Evolutionary conservation across 139 green algal genomes (phyloP).

Genomic region (Volvox reticuliferus): DNA sequence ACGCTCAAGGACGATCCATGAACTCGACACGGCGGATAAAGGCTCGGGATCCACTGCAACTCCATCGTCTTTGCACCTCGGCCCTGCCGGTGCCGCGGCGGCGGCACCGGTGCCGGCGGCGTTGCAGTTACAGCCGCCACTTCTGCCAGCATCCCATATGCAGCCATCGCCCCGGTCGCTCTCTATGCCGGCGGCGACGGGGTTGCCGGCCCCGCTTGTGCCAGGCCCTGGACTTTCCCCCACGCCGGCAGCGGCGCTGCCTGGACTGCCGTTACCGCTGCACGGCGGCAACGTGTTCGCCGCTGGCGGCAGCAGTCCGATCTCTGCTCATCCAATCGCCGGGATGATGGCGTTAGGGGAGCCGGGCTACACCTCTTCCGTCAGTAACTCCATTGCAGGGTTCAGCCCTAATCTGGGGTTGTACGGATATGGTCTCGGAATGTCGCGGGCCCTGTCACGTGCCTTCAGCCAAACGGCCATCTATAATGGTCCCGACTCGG

Average conservation of each 20-base stretch:
- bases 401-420: not conserved
- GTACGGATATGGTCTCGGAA: not conserved
- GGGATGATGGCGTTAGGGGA: not conserved
- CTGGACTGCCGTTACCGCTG: not conserved
- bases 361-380: not conserved
- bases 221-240: not conserved
- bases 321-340: not conserved
- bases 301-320: not conserved
- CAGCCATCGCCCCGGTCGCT: not conserved
- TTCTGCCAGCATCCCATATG: not conserved
- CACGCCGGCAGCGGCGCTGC: not conserved
- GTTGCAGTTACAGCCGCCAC: not conserved
- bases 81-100: not conserved
- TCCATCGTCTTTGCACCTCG: not conserved
- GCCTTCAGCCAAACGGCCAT: constrained; percentile 18
- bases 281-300: not conserved
- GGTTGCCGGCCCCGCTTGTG: not conserved
- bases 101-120: no score
- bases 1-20: not conserved
- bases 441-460: not conserved
- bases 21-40: not conserved
- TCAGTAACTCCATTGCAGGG: not conserved
- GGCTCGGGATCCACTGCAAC: not conserved
- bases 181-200: not conserved
- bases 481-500: not conserved